These are phyloP conservation scores for Emydomyces testavorans DNA, from an alignment of 2,329 filamentous ascomycete species.

Conservation along the genomic window DNA sequence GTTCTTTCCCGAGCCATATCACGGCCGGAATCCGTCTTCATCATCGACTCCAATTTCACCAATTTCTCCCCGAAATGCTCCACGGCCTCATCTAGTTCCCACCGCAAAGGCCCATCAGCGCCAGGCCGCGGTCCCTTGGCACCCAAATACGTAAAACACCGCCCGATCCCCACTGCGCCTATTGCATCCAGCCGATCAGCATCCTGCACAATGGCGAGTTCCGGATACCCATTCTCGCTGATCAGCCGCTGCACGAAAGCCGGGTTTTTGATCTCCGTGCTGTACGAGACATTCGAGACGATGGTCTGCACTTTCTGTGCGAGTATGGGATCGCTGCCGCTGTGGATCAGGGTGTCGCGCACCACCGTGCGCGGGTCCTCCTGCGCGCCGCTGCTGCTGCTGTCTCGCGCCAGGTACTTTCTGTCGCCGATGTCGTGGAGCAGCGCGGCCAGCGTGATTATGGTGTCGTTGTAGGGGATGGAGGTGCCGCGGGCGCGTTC, in stretches of 20 bases:
- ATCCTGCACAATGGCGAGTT: constrained; percentile 79
- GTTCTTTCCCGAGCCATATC: constrained; percentile 41
- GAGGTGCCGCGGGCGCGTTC: constrained; percentile 28
- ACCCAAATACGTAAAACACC: constrained; percentile 66
- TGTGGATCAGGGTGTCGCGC: constrained; percentile 19
- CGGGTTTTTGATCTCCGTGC: constrained; percentile 57
- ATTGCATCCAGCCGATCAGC: constrained; percentile 87
- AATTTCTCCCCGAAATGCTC: constrained; percentile 70
- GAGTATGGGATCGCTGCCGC: neutral
- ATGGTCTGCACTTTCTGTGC: constrained; percentile 51
- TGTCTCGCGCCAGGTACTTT: constrained; percentile 52
- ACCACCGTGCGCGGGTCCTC: constrained; percentile 24
- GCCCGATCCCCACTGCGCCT: constrained; percentile 70
- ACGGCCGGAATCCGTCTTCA: constrained; percentile 50
- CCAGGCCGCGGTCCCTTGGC: constrained; percentile 35
- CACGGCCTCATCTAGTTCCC: constrained; percentile 53
- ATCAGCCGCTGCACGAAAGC: constrained; percentile 50
- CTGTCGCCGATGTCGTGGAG: constrained; percentile 83
- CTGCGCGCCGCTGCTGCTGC: no score
- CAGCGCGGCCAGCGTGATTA: constrained; percentile 58
- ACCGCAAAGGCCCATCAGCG: constrained; percentile 12
- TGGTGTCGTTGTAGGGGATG: constrained; percentile 38
- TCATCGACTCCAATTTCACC: constrained; percentile 49
- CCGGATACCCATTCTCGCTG: constrained; percentile 45
- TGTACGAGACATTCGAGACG: constrained; percentile 67